Conservation (phyloP, 2,329 filamentous ascomycete species). For the Karstenula rhodostoma region DNA sequence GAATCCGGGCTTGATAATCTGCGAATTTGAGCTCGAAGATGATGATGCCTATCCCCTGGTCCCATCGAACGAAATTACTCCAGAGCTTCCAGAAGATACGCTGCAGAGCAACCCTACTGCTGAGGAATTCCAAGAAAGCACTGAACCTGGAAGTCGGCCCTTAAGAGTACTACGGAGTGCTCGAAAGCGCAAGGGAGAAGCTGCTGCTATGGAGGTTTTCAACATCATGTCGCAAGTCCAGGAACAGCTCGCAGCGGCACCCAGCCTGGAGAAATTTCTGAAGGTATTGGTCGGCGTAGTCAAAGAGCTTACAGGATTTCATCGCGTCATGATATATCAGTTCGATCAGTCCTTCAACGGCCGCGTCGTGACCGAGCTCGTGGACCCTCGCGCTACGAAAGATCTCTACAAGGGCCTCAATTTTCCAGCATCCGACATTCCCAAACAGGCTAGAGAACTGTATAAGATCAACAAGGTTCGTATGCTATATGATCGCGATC, state of each 20-base stretch:
- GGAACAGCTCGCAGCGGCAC: conserved; percentile 79
- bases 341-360: conserved; percentile 86
- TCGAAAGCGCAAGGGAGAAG: conserved; percentile 77
- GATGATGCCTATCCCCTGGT: conserved; percentile 74
- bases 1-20: conserved; percentile 74
- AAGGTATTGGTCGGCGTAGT: conserved; percentile 85
- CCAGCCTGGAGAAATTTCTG: conserved; percentile 74
- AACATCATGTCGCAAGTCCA: conserved; percentile 93
- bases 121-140: conserved; percentile 79
- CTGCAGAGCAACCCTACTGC: conserved; percentile 74
- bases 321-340: conserved; percentile 92
- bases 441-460: conserved; percentile 83
- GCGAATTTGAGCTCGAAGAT: conserved; percentile 88
- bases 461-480: conserved; percentile 92
- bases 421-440: conserved; percentile 88
- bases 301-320: conserved; percentile 89
- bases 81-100: conserved; percentile 75
- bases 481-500: conserved; percentile 83
- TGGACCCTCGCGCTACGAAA: conserved; percentile 79
- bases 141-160: conserved; percentile 76
- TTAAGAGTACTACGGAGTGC: conserved; percentile 79
- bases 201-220: conserved; percentile 87
- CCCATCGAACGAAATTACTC: conserved; percentile 64
- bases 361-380: conserved; percentile 84
- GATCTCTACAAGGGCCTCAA: conserved; percentile 88